phyloP scores from a whole-genome alignment of 139 green algal species.

The Diplosphaera chodatii region DNA sequence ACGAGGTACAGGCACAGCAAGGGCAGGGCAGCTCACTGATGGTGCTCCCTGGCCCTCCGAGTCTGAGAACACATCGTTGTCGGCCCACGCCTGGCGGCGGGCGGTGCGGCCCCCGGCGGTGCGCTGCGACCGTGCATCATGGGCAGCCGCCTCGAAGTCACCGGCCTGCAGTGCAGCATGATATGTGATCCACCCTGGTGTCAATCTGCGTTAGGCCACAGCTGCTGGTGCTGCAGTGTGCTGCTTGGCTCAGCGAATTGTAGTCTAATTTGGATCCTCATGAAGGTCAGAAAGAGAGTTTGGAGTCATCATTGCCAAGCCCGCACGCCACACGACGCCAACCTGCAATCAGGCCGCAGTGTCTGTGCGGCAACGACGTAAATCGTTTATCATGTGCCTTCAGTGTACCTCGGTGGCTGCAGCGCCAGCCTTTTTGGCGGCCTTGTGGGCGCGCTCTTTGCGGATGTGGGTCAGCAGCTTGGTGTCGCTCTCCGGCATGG shows the following conservation, averaged over 20 bases:
- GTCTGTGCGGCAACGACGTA: background rate
- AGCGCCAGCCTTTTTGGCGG: slow-evolving; percentile 30
- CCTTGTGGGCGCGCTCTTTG: slow-evolving; percentile 56
- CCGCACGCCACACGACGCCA: no score
- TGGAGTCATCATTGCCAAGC: background rate
- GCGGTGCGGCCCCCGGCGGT: slow-evolving; percentile 38
- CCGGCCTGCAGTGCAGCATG: background rate
- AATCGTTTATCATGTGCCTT: no score
- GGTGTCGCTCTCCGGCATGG: slow-evolving; percentile 66
- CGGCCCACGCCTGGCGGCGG: slow-evolving; percentile 59
- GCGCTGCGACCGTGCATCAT: background rate
- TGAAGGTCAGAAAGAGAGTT: background rate
- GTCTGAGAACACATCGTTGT: slow-evolving; percentile 74
- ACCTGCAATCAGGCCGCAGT: no score
- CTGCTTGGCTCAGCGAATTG: slow-evolving; percentile 1
- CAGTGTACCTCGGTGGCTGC: background rate
- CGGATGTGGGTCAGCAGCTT: slow-evolving; percentile 87
- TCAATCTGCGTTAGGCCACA: no score
- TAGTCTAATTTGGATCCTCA: background rate
- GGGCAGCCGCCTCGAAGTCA: background rate
- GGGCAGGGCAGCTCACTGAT: no score
- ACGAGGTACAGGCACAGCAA: no score
- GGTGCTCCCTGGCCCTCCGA: slow-evolving; percentile 32
- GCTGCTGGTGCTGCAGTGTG: background rate
- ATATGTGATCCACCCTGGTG: background rate